Evolutionary conservation across 2,329 filamentous ascomycete genomes (phyloP), one percentile per base, ranked within the genome.

Genomic region (Neospermospora avenae): DNA sequence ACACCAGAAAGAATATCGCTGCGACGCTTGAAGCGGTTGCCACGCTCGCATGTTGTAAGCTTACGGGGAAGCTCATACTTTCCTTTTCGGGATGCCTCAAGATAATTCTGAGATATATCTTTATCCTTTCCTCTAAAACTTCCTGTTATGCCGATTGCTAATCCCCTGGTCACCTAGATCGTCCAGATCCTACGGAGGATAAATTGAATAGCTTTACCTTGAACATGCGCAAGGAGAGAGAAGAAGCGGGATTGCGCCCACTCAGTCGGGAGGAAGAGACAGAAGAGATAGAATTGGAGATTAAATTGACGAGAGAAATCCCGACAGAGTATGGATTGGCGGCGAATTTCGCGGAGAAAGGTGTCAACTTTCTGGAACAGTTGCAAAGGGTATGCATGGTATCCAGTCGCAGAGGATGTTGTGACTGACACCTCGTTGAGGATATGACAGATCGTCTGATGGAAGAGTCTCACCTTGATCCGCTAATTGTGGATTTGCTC

Each of bases 111-210:
- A n/a, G n/a, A n/a, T n/a, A n/a, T n/a, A n/a, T n/a, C n/a, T n/a
- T n/a, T n/a, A n/a, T n/a, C n/a, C n/a, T n/a, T n/a, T n/a, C n/a
- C n/a, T n/a, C n/a, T n/a, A n/a, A n/a, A n/a, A n/a, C n/a, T n/a
- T n/a, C n/a, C n/a, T n/a, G n/a, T n/a, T n/a, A n/a, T n/a, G n/a
- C n/a, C n/a, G n/a, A n/a, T n/a, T n/a, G n/a, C n/a, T n/a, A n/a
- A n/a, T n/a, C n/a, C n/a, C n/a, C n/a, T n/a, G n/a, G n/a, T n/a
- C n/a, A n/a, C n/a, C n/a, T n/a, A n/a, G n/a, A n/a, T 34, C 44
- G 55, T 16, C 55, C 34, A 1, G 45, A 61, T 1, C 13, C 45
- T 2, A 22, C 31, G 1, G 57, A 62, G 18, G 57, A 64, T 3
- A 8, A 34, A 11, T 5, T 49, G 7, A n/a, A 34, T 4, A 1